Evolutionary conservation across 2,329 filamentous ascomycete species (phyloP).

Genomic region (Fusarium devonianum): DNA sequence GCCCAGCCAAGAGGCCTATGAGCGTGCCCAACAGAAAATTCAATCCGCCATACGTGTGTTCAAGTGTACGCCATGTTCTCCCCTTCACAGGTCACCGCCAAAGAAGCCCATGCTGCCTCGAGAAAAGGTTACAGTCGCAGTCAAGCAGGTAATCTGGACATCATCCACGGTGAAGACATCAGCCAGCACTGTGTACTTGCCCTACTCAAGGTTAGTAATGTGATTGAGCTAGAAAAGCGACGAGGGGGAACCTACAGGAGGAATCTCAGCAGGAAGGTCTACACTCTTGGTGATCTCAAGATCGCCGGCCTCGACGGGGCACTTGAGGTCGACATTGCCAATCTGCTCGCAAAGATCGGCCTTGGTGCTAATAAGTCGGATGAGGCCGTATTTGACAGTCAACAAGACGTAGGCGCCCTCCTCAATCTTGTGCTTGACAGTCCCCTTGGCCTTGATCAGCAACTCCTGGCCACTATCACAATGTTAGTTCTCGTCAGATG

Average conservation of each 20-base stretch:
- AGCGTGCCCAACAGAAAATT: constrained; percentile 28
- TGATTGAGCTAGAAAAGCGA: constrained; percentile 28
- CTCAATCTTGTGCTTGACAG: constrained; percentile 74
- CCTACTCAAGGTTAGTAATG: constrained; percentile 58
- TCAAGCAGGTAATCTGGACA: constrained; percentile 84
- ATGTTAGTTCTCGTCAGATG: constrained; percentile 34
- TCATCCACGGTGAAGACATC: constrained; percentile 80
- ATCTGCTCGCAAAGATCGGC: constrained; percentile 91
- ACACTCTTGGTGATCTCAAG: constrained; percentile 80
- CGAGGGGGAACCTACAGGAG: constrained; percentile 71
- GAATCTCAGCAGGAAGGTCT: constrained; percentile 84
- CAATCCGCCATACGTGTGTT: constrained; percentile 20
- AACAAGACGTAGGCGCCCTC: constrained; percentile 83
- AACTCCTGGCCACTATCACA: constrained; percentile 74
- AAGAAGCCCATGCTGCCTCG: constrained; percentile 48
- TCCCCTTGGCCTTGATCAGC: constrained; percentile 78
- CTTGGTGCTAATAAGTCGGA: constrained; percentile 82
- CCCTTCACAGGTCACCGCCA: constrained; percentile 51
- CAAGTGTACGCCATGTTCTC: constrained; percentile 12
- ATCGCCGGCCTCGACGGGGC: constrained; percentile 83
- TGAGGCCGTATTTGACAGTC: constrained; percentile 92
- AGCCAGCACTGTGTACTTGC: constrained; percentile 87
- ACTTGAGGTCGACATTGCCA: constrained; percentile 85
- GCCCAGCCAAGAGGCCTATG: constrained; percentile 22
- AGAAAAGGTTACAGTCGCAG: constrained; percentile 72